Base-by-base conservation (phyloP, 306 rosid genomes). In the Phaseolus lunatus region DNA sequence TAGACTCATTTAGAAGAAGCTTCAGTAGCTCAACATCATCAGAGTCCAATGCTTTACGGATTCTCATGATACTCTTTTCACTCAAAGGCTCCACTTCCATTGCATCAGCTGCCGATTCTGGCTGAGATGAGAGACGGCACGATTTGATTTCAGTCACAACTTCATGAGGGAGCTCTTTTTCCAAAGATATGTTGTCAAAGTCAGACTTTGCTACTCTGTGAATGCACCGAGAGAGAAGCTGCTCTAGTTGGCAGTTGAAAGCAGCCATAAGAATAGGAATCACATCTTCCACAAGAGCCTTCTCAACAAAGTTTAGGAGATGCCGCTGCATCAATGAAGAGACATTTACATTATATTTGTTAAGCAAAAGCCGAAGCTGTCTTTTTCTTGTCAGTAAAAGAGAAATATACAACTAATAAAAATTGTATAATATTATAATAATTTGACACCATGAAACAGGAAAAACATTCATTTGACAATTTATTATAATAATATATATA, bases 11-110 rank as follows among this genome's bases (percentile, higher is more conserved):
- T 26, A 95, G 81, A 71, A 95, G 92, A 72, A 89, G 96, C 72
- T 73, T 82, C 64, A 95, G 86, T 10, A 95, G 88, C 80, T 91
- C 97, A 76, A 95, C 90, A 77, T 95, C 99, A 79, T 95, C 99
- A 62, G 88, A 87, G 70, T 95, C 98, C 78, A 95, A 84, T 5
- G 99, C 96, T 57, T 83, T 87, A 77, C 80, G 96, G 82, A 95
- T 88, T 50, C 70, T 85, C 80, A 80, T 69, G 58, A 89, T 76
- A 80, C 86, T 83, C 89, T 85, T 95, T n/a, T 88, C 90, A 62
- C 67, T 82, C 43, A 19, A 22, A 4, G 56, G 78, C 10, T 87
- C 91, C 53, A 79, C 82, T 80, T 87, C 95, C 86, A 67, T 63
- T 54, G 73, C 70, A 67, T 63, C 24, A 24, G 73, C 67, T 68